Evolutionary conservation across 176 grass and related monocot species (phyloP).

Genomic region (Phyllostachys edulis): DNA sequence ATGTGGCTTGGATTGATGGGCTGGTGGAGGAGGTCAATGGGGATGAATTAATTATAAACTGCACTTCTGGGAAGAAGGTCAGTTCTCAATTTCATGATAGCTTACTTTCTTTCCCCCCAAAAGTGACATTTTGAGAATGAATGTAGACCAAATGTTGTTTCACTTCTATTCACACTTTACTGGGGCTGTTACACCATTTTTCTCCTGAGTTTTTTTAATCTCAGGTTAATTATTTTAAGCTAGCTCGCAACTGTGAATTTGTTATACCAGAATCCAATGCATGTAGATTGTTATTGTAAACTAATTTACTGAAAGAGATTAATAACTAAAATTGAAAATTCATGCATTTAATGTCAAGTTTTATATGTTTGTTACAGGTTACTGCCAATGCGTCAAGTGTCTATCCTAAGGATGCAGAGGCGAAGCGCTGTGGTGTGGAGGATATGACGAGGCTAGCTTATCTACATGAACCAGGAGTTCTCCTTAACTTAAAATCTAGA

Average conservation of each 20-base stretch:
- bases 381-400: constrained; percentile 37
- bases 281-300: constrained; percentile 22
- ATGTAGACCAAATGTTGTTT: too few species aligned
- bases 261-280: constrained; percentile 11
- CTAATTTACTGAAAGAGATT: constrained; percentile 12
- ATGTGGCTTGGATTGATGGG: constrained; percentile 92
- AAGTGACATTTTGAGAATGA: background rate
- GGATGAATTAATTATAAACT: constrained; percentile 51
- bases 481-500: constrained; percentile 86
- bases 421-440: constrained; percentile 78
- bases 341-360: constrained; percentile 21
- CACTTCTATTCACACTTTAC: background rate
- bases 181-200: constrained; percentile 19
- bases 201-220: background rate
- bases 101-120: background rate
- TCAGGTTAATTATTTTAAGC: constrained; percentile 20
- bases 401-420: constrained; percentile 87
- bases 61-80: constrained; percentile 74
- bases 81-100: constrained; percentile 1
- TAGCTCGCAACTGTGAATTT: constrained; percentile 3
- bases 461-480: constrained; percentile 85
- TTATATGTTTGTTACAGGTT: constrained; percentile 58
- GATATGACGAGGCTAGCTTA: constrained; percentile 95
- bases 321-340: constrained; percentile 6
- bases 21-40: constrained; percentile 61